Conservation (phyloP, 169 alveolate species). For the Cyclospora cayetanensis region DNA sequence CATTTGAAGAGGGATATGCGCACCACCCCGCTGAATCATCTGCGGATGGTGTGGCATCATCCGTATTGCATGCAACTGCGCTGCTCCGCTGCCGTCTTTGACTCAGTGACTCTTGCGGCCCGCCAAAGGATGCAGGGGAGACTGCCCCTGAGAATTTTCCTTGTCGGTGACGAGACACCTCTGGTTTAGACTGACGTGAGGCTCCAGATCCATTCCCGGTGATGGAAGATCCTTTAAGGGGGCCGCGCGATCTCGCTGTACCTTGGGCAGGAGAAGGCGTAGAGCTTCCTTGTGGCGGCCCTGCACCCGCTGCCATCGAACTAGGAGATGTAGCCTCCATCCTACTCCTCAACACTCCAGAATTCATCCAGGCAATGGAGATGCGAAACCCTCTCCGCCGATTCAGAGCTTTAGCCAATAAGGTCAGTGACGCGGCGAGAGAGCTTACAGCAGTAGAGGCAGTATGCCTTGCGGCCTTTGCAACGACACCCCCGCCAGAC, state of each 20-base stretch:
- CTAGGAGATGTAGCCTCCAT: not conserved
- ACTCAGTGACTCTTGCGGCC: not conserved
- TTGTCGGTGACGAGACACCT: not conserved
- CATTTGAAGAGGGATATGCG: slow-evolving; percentile 32
- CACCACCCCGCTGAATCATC: slow-evolving; percentile 37
- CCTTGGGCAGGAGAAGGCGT: slow-evolving; percentile 3
- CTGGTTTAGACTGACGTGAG: not conserved
- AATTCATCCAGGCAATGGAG: too few relatives aligned
- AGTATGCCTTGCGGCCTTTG: too few relatives aligned
- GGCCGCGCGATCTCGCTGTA: slow-evolving; percentile 22
- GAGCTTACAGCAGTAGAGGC: too few relatives aligned
- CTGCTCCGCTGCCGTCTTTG: slow-evolving; percentile 46
- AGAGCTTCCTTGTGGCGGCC: not conserved
- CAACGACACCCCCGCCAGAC: too few relatives aligned
- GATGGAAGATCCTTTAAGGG: not conserved
- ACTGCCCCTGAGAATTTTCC: slow-evolving; percentile 3
- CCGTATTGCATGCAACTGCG: slow-evolving; percentile 51
- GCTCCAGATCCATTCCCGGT: not conserved
- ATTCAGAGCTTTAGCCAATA: too few relatives aligned
- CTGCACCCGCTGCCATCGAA: slow-evolving; percentile 23
- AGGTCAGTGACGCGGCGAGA: too few relatives aligned
- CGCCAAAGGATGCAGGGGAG: slow-evolving; percentile 6
- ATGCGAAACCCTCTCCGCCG: too few relatives aligned
- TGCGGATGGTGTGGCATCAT: slow-evolving; percentile 13
- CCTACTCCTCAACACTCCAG: slow-evolving; percentile 20